phyloP scores from a whole-genome alignment of 306 rosid species.

The Medicago truncatula region MtrunA17r5.0-ANR NC_053046.1:840501-841000 shows the following conservation, averaged over 20 bases:
- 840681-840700: slow-evolving; percentile 79
- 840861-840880: no score
- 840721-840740: slow-evolving; percentile 89
- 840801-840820: neutral
- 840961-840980: slow-evolving; percentile 78
- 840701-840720: slow-evolving; percentile 89
- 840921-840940: slow-evolving; percentile 65
- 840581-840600: slow-evolving; percentile 35
- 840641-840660: slow-evolving; percentile 36
- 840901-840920: slow-evolving; percentile 62
- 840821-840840: neutral
- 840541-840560: slow-evolving; percentile 92
- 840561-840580: slow-evolving; percentile 60
- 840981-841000: slow-evolving; percentile 81
- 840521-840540: slow-evolving; percentile 94
- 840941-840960: slow-evolving; percentile 92
- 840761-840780: slow-evolving; percentile 23
- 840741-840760: slow-evolving; percentile 34
- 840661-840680: slow-evolving; percentile 80
- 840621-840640: slow-evolving; percentile 15
- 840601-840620: slow-evolving; percentile 23
- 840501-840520: slow-evolving; percentile 75
- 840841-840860: neutral
- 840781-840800: neutral
- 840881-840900: no score